These are phyloP conservation scores for Blastobotrys raffinosifermentans DNA, from an alignment of 1,139 yeast genomes.

Conservation along the genomic window DNA sequence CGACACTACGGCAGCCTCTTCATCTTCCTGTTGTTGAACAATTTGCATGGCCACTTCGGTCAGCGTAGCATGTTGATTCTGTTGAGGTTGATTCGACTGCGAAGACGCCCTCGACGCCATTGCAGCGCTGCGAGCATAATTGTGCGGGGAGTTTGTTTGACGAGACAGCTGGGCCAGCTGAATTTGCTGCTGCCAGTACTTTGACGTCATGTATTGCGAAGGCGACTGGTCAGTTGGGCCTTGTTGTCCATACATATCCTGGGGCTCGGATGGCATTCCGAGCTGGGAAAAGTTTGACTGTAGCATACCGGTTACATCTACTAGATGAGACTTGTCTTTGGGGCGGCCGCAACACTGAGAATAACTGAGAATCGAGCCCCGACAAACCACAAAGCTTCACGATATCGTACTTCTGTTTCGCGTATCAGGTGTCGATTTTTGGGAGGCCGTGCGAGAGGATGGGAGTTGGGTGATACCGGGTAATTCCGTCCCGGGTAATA, in stretches of 20 bases:
- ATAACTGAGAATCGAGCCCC: too few relatives aligned
- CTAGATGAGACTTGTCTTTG: too few relatives aligned
- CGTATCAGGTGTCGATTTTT: too few relatives aligned
- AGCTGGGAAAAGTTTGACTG: too few relatives aligned
- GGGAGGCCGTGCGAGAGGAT: too few relatives aligned
- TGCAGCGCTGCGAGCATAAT: slow-evolving; percentile 90
- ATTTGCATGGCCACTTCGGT: slow-evolving; percentile 34
- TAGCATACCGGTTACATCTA: too few relatives aligned
- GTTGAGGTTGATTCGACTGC: slow-evolving; percentile 5
- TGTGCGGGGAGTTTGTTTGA: slow-evolving; percentile 69
- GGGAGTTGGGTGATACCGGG: too few relatives aligned
- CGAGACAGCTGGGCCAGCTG: slow-evolving; percentile 77
- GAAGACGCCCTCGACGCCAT: slow-evolving; percentile 46
- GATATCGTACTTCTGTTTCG: too few relatives aligned
- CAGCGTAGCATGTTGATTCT: slow-evolving; percentile 25
- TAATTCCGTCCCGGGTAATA: too few relatives aligned
- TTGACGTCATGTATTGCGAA: slow-evolving; percentile 37
- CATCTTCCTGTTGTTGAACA: slow-evolving; percentile 28
- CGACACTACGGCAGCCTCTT: slow-evolving; percentile 36
- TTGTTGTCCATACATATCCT: not conserved
- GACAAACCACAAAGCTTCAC: too few relatives aligned
- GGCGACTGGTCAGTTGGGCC: slow-evolving; percentile 10
- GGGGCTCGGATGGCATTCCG: too few relatives aligned
- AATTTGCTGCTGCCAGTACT: slow-evolving; percentile 83
- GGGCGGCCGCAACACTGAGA: too few relatives aligned